These are phyloP conservation scores for Ogataea nitratoaversa DNA, from an alignment of 805 yeast species.

Conservation along the genomic window DNA sequence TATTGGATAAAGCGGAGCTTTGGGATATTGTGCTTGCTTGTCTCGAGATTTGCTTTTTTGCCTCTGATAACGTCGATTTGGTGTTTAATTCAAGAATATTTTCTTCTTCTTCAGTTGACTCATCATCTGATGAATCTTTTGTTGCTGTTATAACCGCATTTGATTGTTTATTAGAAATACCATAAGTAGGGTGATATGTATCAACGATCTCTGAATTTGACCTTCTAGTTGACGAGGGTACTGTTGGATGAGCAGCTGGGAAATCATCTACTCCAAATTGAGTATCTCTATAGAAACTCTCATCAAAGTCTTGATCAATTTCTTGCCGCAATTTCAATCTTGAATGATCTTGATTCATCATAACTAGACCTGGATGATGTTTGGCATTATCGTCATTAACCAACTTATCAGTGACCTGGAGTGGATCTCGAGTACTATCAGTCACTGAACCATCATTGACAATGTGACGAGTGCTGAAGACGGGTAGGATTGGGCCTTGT, in stretches of 20 bases:
- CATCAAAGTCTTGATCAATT: constrained; percentile 31
- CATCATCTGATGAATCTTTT: constrained; percentile 10
- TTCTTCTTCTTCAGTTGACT: constrained; percentile 5
- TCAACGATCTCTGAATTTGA: neutral
- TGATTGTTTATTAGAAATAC: neutral
- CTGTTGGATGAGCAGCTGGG: neutral
- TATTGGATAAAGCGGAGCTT: neutral
- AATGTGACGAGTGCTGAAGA: constrained; percentile 8
- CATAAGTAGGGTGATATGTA: neutral
- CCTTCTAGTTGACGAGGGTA: neutral
- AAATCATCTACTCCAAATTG: constrained; percentile 3
- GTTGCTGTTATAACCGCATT: neutral
- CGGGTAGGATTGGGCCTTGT: constrained; percentile 25
- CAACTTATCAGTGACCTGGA: neutral
- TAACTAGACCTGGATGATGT: neutral
- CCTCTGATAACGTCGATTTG: neutral
- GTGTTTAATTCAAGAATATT: neutral
- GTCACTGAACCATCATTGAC: neutral
- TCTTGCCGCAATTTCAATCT: constrained; percentile 13
- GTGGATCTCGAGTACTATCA: neutral
- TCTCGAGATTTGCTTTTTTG: neutral
- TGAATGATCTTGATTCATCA: constrained; percentile 1
- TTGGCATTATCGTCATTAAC: neutral
- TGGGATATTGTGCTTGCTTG: neutral
- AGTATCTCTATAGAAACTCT: constrained; percentile 25